These are phyloP conservation scores for Capronia coronata DNA, from an alignment of 2,329 filamentous ascomycete genomes.

Conservation along the genomic window DNA sequence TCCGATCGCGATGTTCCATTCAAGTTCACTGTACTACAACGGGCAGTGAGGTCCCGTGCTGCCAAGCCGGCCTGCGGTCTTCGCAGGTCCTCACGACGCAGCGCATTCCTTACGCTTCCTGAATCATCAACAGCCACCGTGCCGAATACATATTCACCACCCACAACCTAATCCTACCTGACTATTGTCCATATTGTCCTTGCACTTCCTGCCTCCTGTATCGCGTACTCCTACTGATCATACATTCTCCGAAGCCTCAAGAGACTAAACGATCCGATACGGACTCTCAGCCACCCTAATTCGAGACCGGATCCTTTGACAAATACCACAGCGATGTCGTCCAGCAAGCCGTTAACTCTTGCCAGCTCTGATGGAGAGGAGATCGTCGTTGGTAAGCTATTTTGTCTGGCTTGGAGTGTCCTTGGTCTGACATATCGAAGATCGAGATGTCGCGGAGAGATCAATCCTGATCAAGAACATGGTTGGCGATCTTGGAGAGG, in stretches of 20 bases:
- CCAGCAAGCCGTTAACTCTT: constrained; percentile 38
- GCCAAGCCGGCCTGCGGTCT: no score
- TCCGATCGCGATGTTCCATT: no score
- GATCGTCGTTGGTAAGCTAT: constrained; percentile 45
- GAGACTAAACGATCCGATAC: no score
- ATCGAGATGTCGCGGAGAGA: constrained; percentile 79
- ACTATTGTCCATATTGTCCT: not conserved
- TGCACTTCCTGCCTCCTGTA: constrained; percentile 1
- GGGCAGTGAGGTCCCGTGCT: no score
- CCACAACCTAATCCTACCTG: constrained; percentile 9
- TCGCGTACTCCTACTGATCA: not conserved
- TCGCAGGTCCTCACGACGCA: not conserved
- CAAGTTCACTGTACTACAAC: no score
- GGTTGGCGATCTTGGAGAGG: constrained; percentile 81
- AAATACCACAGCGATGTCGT: constrained; percentile 26
- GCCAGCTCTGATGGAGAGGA: constrained; percentile 47
- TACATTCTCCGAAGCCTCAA: not conserved
- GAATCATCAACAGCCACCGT: constrained; percentile 1
- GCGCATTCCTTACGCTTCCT: not conserved
- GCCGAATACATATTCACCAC: not conserved
- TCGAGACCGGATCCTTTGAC: not conserved
- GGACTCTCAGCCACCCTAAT: not conserved
- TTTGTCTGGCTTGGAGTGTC: constrained; percentile 9
- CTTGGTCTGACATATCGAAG: constrained; percentile 39
- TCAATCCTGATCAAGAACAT: constrained; percentile 97